Percentiles rank a stretch among this genome's conserved stretches.
Conservation (phyloP, 2,329 filamentous ascomycete species). For the Hortaea werneckii region DNA sequence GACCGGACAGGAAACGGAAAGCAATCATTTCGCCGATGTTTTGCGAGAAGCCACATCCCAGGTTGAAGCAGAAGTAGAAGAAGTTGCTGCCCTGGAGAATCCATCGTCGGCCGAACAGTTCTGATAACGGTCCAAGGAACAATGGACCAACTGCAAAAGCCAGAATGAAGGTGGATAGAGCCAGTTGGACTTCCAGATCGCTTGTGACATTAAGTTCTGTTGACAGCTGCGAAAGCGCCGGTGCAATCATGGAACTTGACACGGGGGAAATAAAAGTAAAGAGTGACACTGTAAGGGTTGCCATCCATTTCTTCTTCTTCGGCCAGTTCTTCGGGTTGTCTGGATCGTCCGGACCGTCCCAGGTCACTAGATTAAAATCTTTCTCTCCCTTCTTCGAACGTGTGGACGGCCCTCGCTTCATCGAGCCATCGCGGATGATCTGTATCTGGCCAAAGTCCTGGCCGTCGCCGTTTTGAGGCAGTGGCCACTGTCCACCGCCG, state of each 20-base stretch:
- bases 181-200: slow-evolving; percentile 15
- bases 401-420: slow-evolving; percentile 18
- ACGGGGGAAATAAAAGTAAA: slow-evolving; percentile 32
- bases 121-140: slow-evolving; percentile 27
- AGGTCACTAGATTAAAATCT: slow-evolving; percentile 30
- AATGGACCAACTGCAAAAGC: slow-evolving; percentile 29
- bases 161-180: slow-evolving; percentile 29
- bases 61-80: slow-evolving; percentile 30
- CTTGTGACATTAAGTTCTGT: slow-evolving; percentile 17
- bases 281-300: slow-evolving; percentile 33
- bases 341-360: slow-evolving; percentile 37
- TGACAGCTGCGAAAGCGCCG: slow-evolving; percentile 21
- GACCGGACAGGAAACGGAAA: slow-evolving; percentile 29
- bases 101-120: slow-evolving; percentile 27
- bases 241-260: slow-evolving; percentile 31
- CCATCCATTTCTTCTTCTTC: slow-evolving; percentile 34
- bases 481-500: slow-evolving; percentile 12
- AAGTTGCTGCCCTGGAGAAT: slow-evolving; percentile 27
- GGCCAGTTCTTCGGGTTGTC: slow-evolving; percentile 40
- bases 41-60: slow-evolving; percentile 26
- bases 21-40: slow-evolving; percentile 25
- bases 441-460: slow-evolving; percentile 22
- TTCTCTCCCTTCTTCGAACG: slow-evolving; percentile 22
- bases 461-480: slow-evolving; percentile 14
- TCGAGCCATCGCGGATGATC: slow-evolving; percentile 18